A percentile compares a stretch with the other conserved stretches of the same genome.
Conservation (phyloP, 2,329 filamentous ascomycete species). For the Fusarium sp. region DNA sequence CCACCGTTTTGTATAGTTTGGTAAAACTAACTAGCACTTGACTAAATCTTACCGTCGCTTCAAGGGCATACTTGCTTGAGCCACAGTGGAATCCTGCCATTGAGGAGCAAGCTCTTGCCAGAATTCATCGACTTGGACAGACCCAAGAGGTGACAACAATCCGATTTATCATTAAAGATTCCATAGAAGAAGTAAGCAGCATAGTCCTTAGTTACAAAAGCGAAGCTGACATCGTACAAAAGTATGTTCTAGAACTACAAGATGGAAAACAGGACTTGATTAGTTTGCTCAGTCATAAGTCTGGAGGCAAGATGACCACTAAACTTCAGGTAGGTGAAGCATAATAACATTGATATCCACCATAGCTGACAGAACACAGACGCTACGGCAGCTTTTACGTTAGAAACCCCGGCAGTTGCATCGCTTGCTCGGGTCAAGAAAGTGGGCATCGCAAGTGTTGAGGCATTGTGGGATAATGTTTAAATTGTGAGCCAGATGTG, state of each 20-base stretch:
- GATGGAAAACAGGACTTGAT: background rate
- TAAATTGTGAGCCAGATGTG: too few relatives aligned
- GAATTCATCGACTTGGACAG: slow-evolving; percentile 18
- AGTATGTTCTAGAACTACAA: background rate
- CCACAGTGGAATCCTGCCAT: slow-evolving; percentile 62
- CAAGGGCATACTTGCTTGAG: slow-evolving; percentile 63
- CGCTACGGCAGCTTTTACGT: background rate
- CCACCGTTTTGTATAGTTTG: too few relatives aligned
- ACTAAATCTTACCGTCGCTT: slow-evolving; percentile 58
- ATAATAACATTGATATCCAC: background rate
- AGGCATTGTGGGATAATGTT: too few relatives aligned
- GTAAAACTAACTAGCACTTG: background rate
- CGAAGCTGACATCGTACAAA: background rate
- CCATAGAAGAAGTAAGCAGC: background rate
- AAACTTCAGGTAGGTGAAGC: background rate
- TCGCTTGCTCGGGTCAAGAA: background rate
- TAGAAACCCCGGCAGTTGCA: background rate
- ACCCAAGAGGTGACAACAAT: background rate
- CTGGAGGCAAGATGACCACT: background rate
- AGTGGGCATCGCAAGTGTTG: too few relatives aligned
- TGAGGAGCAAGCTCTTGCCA: slow-evolving; percentile 54
- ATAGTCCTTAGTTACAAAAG: background rate
- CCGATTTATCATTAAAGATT: background rate
- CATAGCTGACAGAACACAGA: background rate
- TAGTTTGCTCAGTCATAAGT: background rate